Evolutionary conservation across 176 grass and related monocot species (phyloP), one percentile per base, ranked within the genome.

Genomic region (Saccharum spontaneum): DNA sequence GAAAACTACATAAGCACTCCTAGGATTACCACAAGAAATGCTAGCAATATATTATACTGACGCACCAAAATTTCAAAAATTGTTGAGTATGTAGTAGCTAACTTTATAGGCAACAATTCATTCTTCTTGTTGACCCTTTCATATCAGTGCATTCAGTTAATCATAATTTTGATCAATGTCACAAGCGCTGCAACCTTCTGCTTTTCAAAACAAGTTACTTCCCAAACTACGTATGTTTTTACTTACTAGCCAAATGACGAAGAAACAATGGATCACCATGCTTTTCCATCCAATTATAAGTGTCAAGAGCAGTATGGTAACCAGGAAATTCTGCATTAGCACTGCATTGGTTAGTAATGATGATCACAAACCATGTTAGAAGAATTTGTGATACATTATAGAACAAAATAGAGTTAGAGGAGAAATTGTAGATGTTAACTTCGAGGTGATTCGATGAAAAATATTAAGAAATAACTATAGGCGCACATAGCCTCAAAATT

Each of bases 161-260:
- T 45, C 69, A 75, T 67, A 49, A 33, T 67, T 65, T 86, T 8
- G 7, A 57, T 20, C 55, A 67, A 68, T 36, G 24, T 34, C 60
- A 60, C 30, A 67, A 55, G 13, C 1, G 10, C 0, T 67, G 45
- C 5, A 65, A 26, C 64, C 43, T 79, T 67, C 26, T 41, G 10
- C 18, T 48, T 10, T 49, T 12, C 5, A 26, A 26, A 64, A 45
- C 4, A 59, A n/a, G 33, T 48, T 13, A 20, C 69, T 76, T 3
- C 7, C 44, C 37, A 65, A 48, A 65, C 24, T 46, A 57, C 67
- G 36, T 15, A 57, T 73, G 36, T 15, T 16, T 67, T 63, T 79
- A 92, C 87, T 94, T 94, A 95, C 96, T 94, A 81, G 96, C 91
- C 77, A 95, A 76, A 87, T 98, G 96, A 84, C 89, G 96, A 86